Evolutionary conservation across 768 basidiomycete species (phyloP).

Genomic region (Tylopilus balloui): DNA sequence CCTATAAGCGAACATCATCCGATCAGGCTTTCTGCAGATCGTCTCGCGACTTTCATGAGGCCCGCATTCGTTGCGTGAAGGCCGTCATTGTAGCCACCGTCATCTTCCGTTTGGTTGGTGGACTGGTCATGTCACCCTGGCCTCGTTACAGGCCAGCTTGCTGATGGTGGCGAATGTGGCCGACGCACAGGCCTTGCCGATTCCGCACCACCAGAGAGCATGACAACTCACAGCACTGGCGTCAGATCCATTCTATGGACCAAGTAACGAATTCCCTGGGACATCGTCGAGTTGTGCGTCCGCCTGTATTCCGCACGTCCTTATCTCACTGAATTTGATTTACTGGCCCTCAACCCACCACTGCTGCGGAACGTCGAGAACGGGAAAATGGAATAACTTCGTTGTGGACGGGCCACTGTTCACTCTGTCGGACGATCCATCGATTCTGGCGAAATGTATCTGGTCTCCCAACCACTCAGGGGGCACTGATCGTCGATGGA

Average conservation of each 20-base stretch:
- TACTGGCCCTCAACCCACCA: conserved; percentile 45
- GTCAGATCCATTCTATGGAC: conserved; percentile 14
- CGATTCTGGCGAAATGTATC: conserved; percentile 45
- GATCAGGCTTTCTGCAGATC: conserved; percentile 8
- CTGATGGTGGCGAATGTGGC: conserved; percentile 14
- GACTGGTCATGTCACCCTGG: conserved; percentile 7
- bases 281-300: conserved; percentile 28
- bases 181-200: conserved; percentile 7
- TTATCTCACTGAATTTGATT: conserved; percentile 18
- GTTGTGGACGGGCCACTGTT: conserved; percentile 47
- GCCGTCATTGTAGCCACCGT: conserved; percentile 6
- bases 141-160: conserved; percentile 14
- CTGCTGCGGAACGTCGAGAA: conserved; percentile 49
- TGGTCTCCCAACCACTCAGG: conserved; percentile 50
- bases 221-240: conserved; percentile 2
- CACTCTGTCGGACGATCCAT: conserved; percentile 60
- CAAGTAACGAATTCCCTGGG: conserved; percentile 37
- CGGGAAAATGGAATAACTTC: conserved; percentile 42
- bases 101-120: neutral
- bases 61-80: conserved; percentile 5
- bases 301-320: conserved; percentile 7
- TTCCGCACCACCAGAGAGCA: conserved; percentile 1
- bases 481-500: conserved; percentile 45
- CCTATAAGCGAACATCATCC: conserved; percentile 1
- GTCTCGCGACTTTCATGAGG: conserved; percentile 10